Conservation (phyloP, 345 rosid species). For the Hirschfeldia incana region DNA sequence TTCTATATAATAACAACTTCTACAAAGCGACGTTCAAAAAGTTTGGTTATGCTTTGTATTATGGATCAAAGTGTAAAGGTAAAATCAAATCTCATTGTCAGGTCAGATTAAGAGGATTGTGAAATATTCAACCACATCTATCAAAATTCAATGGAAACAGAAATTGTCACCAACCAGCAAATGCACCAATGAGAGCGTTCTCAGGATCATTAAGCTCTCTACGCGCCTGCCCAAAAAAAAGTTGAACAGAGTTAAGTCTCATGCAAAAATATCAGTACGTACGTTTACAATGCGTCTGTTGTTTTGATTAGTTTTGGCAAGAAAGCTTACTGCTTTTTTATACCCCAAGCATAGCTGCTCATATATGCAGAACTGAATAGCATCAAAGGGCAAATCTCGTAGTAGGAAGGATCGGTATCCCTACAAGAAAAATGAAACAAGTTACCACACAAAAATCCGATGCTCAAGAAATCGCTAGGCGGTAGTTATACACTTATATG, state of each 20-base stretch:
- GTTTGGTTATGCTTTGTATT: neutral
- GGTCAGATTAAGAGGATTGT: neutral
- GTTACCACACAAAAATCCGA: neutral
- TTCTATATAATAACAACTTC: neutral
- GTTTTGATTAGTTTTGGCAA: neutral
- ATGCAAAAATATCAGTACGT: neutral
- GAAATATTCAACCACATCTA: neutral
- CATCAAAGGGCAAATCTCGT: conserved; percentile 97
- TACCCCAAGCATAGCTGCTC: conserved; percentile 93
- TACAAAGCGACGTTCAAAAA: neutral
- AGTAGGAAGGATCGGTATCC: conserved; percentile 87
- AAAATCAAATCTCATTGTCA: neutral
- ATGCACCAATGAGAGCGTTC: conserved; percentile 88
- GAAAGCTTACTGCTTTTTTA: conserved; percentile 66
- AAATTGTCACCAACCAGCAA: conserved; percentile 62
- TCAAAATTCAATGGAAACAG: neutral
- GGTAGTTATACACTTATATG: too few species aligned
- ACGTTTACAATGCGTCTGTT: neutral
- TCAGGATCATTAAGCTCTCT: conserved; percentile 93
- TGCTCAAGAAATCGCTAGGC: neutral
- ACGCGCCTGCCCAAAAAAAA: conserved; percentile 51
- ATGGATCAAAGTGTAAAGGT: neutral
- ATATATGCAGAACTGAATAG: conserved; percentile 91
- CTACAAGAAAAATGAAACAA: conserved; percentile 39
- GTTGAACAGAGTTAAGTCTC: neutral